These are phyloP conservation scores for Imleria badia DNA, from an alignment of 768 basidiomycete genomes.

Conservation along the genomic window DNA sequence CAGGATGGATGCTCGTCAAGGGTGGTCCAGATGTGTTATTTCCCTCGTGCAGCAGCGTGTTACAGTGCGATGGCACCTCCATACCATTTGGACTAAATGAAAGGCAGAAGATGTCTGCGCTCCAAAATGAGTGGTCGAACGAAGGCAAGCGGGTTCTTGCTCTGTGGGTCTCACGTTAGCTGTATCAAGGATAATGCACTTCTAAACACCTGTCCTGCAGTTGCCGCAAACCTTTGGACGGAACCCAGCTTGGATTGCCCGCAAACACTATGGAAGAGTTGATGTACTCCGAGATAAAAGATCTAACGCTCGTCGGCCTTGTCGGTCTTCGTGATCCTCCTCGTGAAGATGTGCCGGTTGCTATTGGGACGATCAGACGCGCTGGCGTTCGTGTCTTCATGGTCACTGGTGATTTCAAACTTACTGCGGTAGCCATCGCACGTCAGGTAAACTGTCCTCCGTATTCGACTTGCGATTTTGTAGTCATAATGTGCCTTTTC, in stretches of 20 bases:
- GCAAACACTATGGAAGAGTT: slow-evolving; percentile 37
- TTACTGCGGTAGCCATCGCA: slow-evolving; percentile 54
- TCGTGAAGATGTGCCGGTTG: slow-evolving; percentile 46
- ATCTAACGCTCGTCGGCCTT: slow-evolving; percentile 49
- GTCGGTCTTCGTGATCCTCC: slow-evolving; percentile 60
- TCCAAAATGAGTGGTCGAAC: slow-evolving; percentile 45
- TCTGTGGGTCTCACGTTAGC: slow-evolving; percentile 25
- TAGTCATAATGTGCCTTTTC: not conserved
- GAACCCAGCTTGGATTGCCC: slow-evolving; percentile 19
- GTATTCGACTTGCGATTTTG: not conserved
- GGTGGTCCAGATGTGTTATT: slow-evolving; percentile 60
- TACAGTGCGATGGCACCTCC: slow-evolving; percentile 32
- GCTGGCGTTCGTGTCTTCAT: slow-evolving; percentile 58
- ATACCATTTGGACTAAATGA: slow-evolving; percentile 31
- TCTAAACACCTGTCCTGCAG: slow-evolving; percentile 6
- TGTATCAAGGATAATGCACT: not conserved
- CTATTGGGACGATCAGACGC: slow-evolving; percentile 45
- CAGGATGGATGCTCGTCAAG: slow-evolving; percentile 46
- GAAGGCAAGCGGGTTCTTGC: slow-evolving; percentile 56
- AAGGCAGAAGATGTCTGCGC: slow-evolving; percentile 18
- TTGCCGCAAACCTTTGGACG: slow-evolving; percentile 30
- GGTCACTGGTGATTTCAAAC: slow-evolving; percentile 57
- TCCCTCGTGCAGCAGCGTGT: slow-evolving; percentile 34
- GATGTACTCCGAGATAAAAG: slow-evolving; percentile 36
- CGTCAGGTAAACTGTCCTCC: slow-evolving; percentile 36